Percentiles rank a stretch among this genome's conserved stretches.
Evolutionary conservation across 1,139 yeast genomes (phyloP).

Genomic region (Torulaspora pretoriensis): DNA sequence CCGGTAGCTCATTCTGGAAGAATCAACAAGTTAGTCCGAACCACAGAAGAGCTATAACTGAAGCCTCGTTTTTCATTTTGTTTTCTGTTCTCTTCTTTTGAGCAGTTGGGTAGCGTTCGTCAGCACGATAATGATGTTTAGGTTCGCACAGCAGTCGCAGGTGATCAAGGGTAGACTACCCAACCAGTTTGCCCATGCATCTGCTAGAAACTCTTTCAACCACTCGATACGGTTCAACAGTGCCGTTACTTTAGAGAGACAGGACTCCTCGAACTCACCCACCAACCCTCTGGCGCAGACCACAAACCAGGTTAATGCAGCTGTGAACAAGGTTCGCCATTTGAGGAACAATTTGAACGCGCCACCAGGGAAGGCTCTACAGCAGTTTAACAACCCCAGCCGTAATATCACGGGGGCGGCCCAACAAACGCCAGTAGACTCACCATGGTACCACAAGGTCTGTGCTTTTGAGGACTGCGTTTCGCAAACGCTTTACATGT

Average conservation of each 20-base stretch:
- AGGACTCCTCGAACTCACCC: slow-evolving; percentile 15
- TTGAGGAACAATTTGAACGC: slow-evolving; percentile 17
- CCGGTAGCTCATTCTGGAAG: background rate
- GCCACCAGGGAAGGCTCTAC: slow-evolving; percentile 4
- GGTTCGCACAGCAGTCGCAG: slow-evolving; percentile 28
- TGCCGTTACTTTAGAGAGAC: slow-evolving; percentile 23
- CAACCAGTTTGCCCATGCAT: slow-evolving; percentile 26
- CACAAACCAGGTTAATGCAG: slow-evolving; percentile 17
- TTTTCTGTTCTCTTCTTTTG: background rate
- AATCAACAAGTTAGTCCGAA: slow-evolving; percentile 3
- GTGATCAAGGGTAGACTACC: slow-evolving; percentile 27
- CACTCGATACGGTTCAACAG: slow-evolving; percentile 26
- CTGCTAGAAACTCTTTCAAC: slow-evolving; percentile 24
- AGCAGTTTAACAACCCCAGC: slow-evolving; percentile 12
- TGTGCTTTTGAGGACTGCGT: slow-evolving; percentile 48
- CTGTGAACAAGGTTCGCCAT: slow-evolving; percentile 24
- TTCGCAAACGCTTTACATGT: slow-evolving; percentile 38
- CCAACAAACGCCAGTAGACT: slow-evolving; percentile 25
- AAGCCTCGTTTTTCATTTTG: background rate
- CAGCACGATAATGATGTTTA: slow-evolving; percentile 17
- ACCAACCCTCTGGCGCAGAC: slow-evolving; percentile 13
- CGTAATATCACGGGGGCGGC: slow-evolving; percentile 17
- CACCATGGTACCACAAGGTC: slow-evolving; percentile 42
- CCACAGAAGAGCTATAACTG: background rate
- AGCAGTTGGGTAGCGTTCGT: too few relatives aligned